Conservation (phyloP, 441 rosid species). For the Erysimum cheiri region DNA sequence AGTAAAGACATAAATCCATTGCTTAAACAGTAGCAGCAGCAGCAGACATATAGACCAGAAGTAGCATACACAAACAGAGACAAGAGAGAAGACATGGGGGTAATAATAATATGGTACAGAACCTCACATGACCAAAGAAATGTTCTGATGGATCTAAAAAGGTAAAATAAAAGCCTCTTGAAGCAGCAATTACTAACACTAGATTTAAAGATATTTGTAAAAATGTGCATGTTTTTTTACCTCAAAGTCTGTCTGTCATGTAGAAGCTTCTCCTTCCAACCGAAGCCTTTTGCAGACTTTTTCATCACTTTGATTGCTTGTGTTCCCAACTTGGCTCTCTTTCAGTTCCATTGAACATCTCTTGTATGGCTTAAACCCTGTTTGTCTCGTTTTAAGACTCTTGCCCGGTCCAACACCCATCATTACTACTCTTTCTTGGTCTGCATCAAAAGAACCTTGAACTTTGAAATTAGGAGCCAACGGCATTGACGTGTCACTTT, state of each 20-base stretch:
- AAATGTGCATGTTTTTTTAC: constrained; percentile 23
- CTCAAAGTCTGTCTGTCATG: constrained; percentile 43
- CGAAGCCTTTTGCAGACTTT: constrained; percentile 87
- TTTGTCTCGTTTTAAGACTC: constrained; percentile 56
- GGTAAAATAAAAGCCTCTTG: constrained; percentile 8
- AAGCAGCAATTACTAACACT: constrained; percentile 35
- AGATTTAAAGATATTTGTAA: constrained; percentile 23
- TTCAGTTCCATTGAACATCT: constrained; percentile 87
- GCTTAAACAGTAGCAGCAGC: constrained; percentile 26
- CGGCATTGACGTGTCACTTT: constrained; percentile 40
- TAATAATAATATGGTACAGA: constrained; percentile 29
- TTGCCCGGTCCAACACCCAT: constrained; percentile 64
- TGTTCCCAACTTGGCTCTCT: constrained; percentile 58
- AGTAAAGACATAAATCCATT: constrained; percentile 33
- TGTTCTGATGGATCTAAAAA: constrained; percentile 36
- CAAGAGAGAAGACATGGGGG: constrained; percentile 23
- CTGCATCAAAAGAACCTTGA: constrained; percentile 34
- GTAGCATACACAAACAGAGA: constrained; percentile 40
- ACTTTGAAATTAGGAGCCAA: constrained; percentile 53
- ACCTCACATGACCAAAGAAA: constrained; percentile 31
- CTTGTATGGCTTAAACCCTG: constrained; percentile 98
- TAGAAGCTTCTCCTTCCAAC: constrained; percentile 74
- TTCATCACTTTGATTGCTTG: constrained; percentile 67
- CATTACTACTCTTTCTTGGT: constrained; percentile 55
- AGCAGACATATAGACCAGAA: constrained; percentile 36